Percentiles rank a stretch among this genome's conserved stretches.
phyloP scores from a whole-genome alignment of 169 alveolate genomes.

The Ophryocystis elektroscirrha region DNA sequence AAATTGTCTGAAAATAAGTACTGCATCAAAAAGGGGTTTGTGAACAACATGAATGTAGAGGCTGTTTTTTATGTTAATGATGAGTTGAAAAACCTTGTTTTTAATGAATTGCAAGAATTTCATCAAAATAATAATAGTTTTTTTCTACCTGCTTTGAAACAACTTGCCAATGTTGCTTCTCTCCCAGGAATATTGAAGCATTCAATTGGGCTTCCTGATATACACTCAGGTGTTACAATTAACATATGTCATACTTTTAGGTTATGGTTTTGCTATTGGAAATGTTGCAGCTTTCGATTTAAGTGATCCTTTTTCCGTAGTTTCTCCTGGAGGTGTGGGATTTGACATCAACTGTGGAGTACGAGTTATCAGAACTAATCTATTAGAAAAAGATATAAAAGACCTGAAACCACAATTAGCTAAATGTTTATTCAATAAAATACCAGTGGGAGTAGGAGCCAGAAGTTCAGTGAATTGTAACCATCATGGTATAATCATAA shows the following conservation, averaged over 20 bases:
- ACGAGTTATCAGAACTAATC: conserved; percentile 35
- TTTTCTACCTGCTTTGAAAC: conserved; percentile 58
- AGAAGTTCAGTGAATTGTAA: conserved; percentile 39
- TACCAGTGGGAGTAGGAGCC: conserved; percentile 67
- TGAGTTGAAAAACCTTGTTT: conserved; percentile 22
- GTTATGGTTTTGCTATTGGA: conserved; percentile 65
- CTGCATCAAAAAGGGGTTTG: conserved; percentile 37
- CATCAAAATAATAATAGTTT: conserved; percentile 24
- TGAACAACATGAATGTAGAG: conserved; percentile 47
- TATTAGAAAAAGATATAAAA: conserved; percentile 21
- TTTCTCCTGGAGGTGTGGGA: conserved; percentile 70
- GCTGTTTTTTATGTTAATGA: conserved; percentile 47
- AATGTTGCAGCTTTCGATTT: conserved; percentile 65
- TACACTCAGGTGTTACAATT: conserved; percentile 33
- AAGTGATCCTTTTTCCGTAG: conserved; percentile 40
- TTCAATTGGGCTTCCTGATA: conserved; percentile 52
- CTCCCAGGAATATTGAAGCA: conserved; percentile 56
- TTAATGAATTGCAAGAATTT: conserved; percentile 38
- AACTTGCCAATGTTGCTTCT: conserved; percentile 58
- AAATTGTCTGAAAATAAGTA: background rate
- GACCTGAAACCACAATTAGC: conserved; percentile 40
- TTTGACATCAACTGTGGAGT: conserved; percentile 68
- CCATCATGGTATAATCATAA: background rate
- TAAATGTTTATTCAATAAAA: conserved; percentile 48
- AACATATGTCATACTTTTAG: conserved; percentile 7